These are phyloP conservation scores for Intubia oerlemansii DNA, from an alignment of 2,329 filamentous ascomycete species.

Conservation along the genomic window DNA sequence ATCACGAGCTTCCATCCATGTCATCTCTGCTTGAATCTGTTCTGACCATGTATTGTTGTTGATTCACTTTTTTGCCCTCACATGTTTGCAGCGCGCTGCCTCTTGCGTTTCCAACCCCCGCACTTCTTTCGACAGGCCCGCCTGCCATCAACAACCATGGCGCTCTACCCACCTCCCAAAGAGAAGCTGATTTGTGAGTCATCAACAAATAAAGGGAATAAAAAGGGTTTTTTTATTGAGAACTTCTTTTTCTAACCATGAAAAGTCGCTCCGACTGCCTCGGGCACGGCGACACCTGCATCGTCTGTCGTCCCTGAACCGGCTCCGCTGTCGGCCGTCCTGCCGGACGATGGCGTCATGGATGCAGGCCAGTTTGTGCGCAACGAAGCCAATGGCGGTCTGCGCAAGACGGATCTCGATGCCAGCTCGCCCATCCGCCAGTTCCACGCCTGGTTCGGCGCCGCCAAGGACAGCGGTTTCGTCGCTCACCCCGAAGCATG, in stretches of 20 bases:
- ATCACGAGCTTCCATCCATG: too few relatives aligned
- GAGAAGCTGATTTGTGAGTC: neutral
- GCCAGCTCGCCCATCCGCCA: constrained; percentile 48
- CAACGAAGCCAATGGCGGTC: constrained; percentile 23
- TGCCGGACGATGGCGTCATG: too few relatives aligned
- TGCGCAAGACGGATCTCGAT: constrained; percentile 39
- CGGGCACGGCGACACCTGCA: constrained; percentile 1
- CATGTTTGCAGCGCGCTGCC: too few relatives aligned
- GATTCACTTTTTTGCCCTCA: too few relatives aligned
- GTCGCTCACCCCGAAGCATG: constrained; percentile 73
- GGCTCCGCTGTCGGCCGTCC: too few relatives aligned
- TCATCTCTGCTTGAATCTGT: too few relatives aligned
- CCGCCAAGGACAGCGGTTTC: constrained; percentile 28
- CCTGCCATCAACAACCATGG: neutral
- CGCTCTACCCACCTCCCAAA: neutral
- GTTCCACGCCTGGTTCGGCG: constrained; percentile 77
- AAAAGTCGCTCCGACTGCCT: constrained; percentile 13
- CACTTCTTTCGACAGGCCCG: too few relatives aligned
- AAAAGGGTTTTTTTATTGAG: neutral
- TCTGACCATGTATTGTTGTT: too few relatives aligned
- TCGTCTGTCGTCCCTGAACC: too few relatives aligned
- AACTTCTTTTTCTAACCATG: constrained; percentile 1
- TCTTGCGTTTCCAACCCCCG: too few relatives aligned
- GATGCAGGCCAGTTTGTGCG: constrained; percentile 50
- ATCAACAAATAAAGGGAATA: neutral